Base-by-base conservation (phyloP, 108 stramenopile genomes). In the Skeletonema costatum region DNA sequence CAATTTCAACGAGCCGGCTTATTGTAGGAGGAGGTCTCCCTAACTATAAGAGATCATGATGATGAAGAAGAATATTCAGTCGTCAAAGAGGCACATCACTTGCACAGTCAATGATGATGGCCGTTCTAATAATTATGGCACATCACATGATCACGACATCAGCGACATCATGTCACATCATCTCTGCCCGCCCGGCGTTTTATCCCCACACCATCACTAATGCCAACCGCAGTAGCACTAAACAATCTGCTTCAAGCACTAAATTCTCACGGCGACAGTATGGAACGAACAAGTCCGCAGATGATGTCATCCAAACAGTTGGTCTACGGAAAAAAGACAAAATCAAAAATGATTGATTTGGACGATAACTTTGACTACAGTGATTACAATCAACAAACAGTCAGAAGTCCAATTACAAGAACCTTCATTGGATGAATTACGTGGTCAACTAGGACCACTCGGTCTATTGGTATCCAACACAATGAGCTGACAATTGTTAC, bases 401-500 rank as follows among this genome's bases (percentile, higher is more conserved):
- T 56, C 53, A 56, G 53, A 16, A 56, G 2, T 10, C 5, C 53
- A 56, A 56, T 25, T 56, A 17, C 53, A 56, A n/a, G 25, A 79
- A 44, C 80, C 73, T 14, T 61, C 75, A 25, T 56, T 81, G 50
- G 84, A 85, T 5, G 84, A 85, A 66, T 25, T 85, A 4, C 84
- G 80, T 19, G 64, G 70, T 5, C 76, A 73, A 53, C 82, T 94
- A 31, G 78, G 85, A 36, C 91, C 87, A 1, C 19, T 91, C 2
- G 91, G 87, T 11, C 81, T 84, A 21, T 32, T 86, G 19, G 60
- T 92, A 13, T 87, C 89, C 53, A 87, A 86, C 35, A 50, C 86
- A 11, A 85, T 92, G 86, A 91, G 75, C 71, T 93, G 11, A 78
- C 65, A 36, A 66, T 92, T 29, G 66, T 83, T 17, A 89, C 86